Base-by-base conservation (phyloP, 768 basidiomycete genomes). In the Leccinum subgranulosum region DNA sequence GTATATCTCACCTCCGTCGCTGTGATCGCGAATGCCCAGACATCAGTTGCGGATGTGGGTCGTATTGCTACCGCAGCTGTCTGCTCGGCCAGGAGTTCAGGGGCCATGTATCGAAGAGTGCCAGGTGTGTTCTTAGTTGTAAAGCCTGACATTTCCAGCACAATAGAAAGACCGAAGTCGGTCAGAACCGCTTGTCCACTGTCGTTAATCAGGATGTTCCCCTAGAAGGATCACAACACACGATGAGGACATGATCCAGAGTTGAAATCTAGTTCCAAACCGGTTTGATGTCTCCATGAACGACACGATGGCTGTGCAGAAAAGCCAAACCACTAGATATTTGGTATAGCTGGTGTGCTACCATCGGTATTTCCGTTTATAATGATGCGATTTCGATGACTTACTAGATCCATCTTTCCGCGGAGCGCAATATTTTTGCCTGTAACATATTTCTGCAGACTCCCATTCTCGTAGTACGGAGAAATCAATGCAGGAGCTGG, bases 241-340 rank as follows among this genome's bases (percentile, higher is more conserved):
- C 31, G 15, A 55, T 23, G 15, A 46, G n/a, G 50, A 48, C 39
- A 15, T 17, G 11, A 21, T 33, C 53, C 27, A 58, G 7, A 11
- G 4, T 19, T 25, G 51, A 46, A 12, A 4, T 46, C n/a, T 14
- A 29, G 56, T 73, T 31, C 55, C 39, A n/a, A 41, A 73, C 73
- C 5, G 74, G 74, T 65, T 76, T 77, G 28, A 77, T 62, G 45
- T 77, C 76, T 14, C 73, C 76, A 28, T 77, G 76, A 19, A 75
- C 56, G 5, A 76, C 55, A 6, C 8, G 57, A 29, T 28, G 43
- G 12, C 11, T 28, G 51, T 73, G 72, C 36, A 72, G 47, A 45
- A 66, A 73, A 25, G 53, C 57, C 9, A 72, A 25, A 27, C 68
- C 68, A 46, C 45, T 59, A 5, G 69, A 48, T 49, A 66, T 9